Evolutionary conservation across 495 filamentous ascomycete species (phyloP), one percentile per base, ranked within the genome.

Genomic region (Cryomyces antarcticus): DNA sequence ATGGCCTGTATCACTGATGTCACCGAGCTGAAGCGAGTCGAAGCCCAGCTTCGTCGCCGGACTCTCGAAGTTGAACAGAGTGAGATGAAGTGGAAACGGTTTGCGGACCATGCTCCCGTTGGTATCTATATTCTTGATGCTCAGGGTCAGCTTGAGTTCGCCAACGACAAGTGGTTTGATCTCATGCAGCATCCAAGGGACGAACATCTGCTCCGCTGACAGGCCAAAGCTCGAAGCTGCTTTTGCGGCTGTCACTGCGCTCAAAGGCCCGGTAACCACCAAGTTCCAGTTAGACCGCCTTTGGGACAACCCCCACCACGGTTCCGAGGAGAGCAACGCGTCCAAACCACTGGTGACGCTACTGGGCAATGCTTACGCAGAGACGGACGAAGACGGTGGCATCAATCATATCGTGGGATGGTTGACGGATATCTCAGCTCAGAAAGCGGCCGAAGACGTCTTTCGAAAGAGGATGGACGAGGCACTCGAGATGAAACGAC

Each of bases 401-500:
- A 7, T 42, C 9, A 42, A 42, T 11, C 31, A n/a, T 31, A 4
- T 42, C 12, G 11, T 42, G n/a, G n/a, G 40, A 7, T 30, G 40
- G 7, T 10, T 33, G 7, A 42, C 29, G 6, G 30, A 42, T 24
- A 42, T 42, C 30, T 10, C 27, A 9, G 24, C 27, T 10, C 40
- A 42, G 28, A 42, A 42, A 31, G 7, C n/a, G 7, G 40, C 4
- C 7, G 40, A 31, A 31, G 28, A 34, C n/a, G 27, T 42, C 10
- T 28, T 10, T 9, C 7, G 31, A 24, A 9, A 9, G 9, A 42
- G 24, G 28, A 42, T 42, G 40, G 40, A 45, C 4, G 57, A 60
- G 31, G 59, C 59, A 1, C 40, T 33, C 30, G 57, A 60, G 11
- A 45, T 55, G 6, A 58, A 55, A 40, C 48, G 51, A 28, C 59